phyloP scores from a whole-genome alignment of 257 asterid genomes.

The Solanum acaule region DNA sequence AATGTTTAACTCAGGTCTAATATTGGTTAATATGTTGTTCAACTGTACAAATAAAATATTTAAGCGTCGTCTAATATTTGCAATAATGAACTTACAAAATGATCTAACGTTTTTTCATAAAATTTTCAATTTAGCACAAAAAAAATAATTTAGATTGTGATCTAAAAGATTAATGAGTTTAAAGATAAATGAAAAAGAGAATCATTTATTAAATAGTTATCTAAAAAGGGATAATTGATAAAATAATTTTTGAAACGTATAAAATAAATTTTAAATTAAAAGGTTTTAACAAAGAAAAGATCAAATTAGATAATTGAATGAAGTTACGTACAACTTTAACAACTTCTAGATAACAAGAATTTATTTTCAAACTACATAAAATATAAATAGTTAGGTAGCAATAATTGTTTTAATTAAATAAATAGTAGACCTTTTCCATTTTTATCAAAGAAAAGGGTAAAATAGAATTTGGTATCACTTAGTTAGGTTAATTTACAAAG shows the following conservation, averaged over 20 bases:
- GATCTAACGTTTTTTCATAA: neutral
- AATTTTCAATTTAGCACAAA: neutral
- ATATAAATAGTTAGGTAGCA: neutral
- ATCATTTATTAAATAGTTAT: no score
- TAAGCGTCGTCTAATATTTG: neutral
- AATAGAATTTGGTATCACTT: neutral
- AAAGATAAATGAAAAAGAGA: neutral
- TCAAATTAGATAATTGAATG: neutral
- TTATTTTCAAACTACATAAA: neutral
- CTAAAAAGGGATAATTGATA: neutral
- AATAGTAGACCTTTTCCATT: neutral
- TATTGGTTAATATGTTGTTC: neutral
- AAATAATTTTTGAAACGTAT: no score
- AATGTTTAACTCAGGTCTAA: neutral
- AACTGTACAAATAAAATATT: neutral
- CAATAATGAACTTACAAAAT: neutral
- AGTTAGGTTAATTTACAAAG: neutral
- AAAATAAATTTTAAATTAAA: neutral
- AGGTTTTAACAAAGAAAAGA: neutral
- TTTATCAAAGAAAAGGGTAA: neutral
- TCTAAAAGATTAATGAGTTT: neutral
- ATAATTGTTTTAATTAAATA: neutral
- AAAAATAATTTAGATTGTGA: neutral
- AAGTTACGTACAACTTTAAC: neutral
- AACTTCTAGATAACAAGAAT: neutral